Conservation (phyloP, 441 rosid species). For the Dalechampia spathulata region DNA sequence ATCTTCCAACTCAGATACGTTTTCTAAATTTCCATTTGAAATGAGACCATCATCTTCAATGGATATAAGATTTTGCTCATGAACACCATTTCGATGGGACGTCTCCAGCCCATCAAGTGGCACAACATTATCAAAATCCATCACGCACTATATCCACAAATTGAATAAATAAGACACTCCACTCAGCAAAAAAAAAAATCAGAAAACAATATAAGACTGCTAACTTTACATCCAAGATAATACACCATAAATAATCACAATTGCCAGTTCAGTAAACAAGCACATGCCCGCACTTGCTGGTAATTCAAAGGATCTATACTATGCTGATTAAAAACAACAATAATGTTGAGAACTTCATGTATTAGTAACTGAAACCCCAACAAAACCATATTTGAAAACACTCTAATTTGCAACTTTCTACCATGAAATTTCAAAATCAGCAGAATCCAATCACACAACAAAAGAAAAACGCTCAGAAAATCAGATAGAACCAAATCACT, state of each 20-base stretch:
- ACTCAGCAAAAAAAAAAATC: background rate
- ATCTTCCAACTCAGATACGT: conserved; percentile 27
- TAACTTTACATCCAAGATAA: too few species aligned
- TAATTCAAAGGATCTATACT: too few species aligned
- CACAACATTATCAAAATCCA: conserved; percentile 48
- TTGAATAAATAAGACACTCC: conserved; percentile 7
- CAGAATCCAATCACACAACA: background rate
- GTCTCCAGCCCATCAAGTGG: conserved; percentile 39
- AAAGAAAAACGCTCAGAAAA: background rate
- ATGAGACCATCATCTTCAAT: conserved; percentile 24
- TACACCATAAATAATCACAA: too few species aligned
- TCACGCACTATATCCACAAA: conserved; percentile 33
- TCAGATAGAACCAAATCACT: background rate
- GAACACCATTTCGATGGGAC: conserved; percentile 44
- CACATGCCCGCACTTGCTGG: too few species aligned
- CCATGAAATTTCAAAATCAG: too few species aligned
- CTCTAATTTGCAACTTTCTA: too few species aligned
- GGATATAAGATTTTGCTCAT: conserved; percentile 22
- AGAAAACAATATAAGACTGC: too few species aligned
- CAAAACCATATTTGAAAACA: too few species aligned
- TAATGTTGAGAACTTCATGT: too few species aligned
- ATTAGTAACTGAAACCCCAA: too few species aligned
- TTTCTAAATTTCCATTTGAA: conserved; percentile 23
- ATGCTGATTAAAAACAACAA: too few species aligned
- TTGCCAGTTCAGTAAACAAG: too few species aligned